Conservation (phyloP, 495 filamentous ascomycete genomes). For the Cercophora sp. region DNA sequence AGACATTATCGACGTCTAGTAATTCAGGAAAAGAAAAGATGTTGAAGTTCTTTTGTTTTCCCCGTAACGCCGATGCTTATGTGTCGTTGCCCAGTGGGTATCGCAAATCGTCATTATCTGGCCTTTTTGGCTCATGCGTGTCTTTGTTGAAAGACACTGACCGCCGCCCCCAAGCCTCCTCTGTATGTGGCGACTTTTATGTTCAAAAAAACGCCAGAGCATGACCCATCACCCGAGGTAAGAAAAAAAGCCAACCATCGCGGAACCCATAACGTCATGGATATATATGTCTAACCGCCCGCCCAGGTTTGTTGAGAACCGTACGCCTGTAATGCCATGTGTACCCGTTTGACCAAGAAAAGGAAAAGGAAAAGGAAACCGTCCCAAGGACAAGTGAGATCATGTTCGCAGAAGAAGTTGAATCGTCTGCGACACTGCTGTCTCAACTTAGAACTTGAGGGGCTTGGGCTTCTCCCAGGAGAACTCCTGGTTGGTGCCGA, state of each 20-base stretch:
- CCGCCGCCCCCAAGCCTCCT: constrained; percentile 17
- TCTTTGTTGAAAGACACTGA: constrained; percentile 44
- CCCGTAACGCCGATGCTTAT: constrained; percentile 37
- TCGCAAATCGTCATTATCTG: constrained; percentile 31
- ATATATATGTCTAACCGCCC: constrained; percentile 33
- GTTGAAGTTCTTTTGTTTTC: constrained; percentile 45
- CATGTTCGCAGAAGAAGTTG: constrained; percentile 33
- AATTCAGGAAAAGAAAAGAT: constrained; percentile 39
- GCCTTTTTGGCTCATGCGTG: constrained; percentile 33
- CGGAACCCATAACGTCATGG: constrained; percentile 24
- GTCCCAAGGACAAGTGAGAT: constrained; percentile 26
- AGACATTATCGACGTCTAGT: constrained; percentile 31
- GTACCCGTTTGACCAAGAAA: constrained; percentile 23
- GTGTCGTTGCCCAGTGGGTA: constrained; percentile 35
- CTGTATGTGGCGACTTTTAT: constrained; percentile 24
- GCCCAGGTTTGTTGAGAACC: constrained; percentile 42
- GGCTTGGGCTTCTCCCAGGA: constrained; percentile 96
- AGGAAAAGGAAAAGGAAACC: constrained; percentile 15
- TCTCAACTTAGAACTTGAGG: constrained; percentile 70
- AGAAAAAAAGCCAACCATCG: constrained; percentile 11
- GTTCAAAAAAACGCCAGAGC: constrained; percentile 25
- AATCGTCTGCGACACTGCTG: constrained; percentile 30
- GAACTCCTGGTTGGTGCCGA: constrained; percentile 93
- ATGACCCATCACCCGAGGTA: constrained; percentile 8
- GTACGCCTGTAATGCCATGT: constrained; percentile 36